Base-by-base conservation (phyloP, 345 rosid species). In the Boechera divaricarpa region DNA sequence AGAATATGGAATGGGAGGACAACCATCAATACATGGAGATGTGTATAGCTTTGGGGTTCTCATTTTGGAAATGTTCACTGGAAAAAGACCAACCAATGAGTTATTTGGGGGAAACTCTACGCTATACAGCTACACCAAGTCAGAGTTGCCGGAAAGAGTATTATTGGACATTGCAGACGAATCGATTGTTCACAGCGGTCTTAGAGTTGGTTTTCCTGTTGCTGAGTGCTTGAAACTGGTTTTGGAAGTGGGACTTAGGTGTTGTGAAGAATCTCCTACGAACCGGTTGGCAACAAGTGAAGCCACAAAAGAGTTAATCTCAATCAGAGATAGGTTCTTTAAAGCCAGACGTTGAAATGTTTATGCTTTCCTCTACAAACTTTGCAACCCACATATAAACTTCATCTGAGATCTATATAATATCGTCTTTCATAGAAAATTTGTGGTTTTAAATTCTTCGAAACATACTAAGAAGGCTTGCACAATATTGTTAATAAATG, bases 1-100 rank as follows among this genome's bases (percentile, higher is more conserved):
- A 72, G 81, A 81, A 69, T 83, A 83, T 60, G 84, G 84, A 49
- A 75, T 56, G 65, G 83, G 85, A 41, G 38, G 75, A 6, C 41
- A 72, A 5, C 73, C 79, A 47, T 72, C 85, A 45, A 67, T 53
- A 67, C 12, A 52, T 2, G 72, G 72, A 12, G 72, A 67, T 51
- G 47, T 51, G 21, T 67, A 67, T 21, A 67, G 72, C 48, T 67
- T 51, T 36, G 60, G 60, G 21, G 35, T 67, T 52, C 60, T 67
- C 5, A 0, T 67, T 24, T 13, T 67, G 61, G 61, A 67, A 52
- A 36, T 52, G 61, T 67, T 67, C 15, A 67, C 61, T 26, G 61
- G 72, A 13, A 38, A 67, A 36, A 41, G 73, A 38, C 86, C 86
- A 1, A 81, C 80, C 3, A 7, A 76, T 44, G 66, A 32, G 7